Conservation (phyloP, 441 rosid species). For the Adansonia gregorii region DNA sequence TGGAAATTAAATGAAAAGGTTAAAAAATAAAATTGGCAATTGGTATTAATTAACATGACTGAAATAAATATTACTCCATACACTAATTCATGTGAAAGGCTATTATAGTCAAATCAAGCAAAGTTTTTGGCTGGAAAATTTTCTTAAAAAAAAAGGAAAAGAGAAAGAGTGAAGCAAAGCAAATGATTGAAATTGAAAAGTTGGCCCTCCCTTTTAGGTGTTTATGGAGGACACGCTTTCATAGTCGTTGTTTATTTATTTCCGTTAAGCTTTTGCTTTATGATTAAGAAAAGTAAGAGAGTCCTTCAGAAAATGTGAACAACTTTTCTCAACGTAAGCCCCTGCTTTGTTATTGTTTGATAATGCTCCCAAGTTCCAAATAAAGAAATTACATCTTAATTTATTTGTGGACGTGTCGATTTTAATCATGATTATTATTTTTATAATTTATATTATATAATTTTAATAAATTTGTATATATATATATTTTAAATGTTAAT, state of each 20-base stretch:
- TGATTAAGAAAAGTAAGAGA: conserved; percentile 14
- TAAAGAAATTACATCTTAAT: not conserved
- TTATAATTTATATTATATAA: too few species aligned
- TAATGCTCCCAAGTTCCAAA: not conserved
- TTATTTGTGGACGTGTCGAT: too few species aligned
- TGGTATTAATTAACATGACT: not conserved
- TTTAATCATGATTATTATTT: too few species aligned
- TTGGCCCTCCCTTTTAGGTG: conserved; percentile 22
- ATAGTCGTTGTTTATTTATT: not conserved
- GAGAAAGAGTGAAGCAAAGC: not conserved
- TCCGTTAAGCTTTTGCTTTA: conserved; percentile 6
- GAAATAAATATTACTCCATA: not conserved
- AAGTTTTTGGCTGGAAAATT: not conserved
- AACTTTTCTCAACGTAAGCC: conserved; percentile 20
- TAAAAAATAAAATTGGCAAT: not conserved
- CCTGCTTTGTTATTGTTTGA: not conserved
- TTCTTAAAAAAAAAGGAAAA: not conserved
- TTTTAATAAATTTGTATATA: too few species aligned
- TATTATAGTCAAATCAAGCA: conserved; percentile 1
- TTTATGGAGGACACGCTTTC: not conserved
- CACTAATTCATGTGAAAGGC: not conserved
- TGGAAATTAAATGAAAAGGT: not conserved
- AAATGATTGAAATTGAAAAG: conserved; percentile 1
- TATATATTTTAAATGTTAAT: not conserved
- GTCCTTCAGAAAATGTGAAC: not conserved